Base-by-base conservation (phyloP, 371 early-diverging fungal genomes). In the Apophysomyces ossiformis region DNA sequence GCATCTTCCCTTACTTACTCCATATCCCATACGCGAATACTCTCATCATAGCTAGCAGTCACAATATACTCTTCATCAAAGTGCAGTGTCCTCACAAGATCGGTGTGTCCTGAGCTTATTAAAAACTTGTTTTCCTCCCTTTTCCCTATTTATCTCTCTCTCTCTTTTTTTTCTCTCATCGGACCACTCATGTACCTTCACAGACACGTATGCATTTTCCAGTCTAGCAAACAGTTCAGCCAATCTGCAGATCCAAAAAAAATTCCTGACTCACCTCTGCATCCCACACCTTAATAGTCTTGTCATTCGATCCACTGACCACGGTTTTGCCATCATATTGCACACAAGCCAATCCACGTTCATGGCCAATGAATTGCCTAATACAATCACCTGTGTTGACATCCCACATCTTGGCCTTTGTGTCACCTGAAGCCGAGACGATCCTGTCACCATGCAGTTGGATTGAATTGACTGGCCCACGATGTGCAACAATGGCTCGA, bases 271-370 rank as follows among this genome's bases (percentile, higher is more conserved):
- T 74, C 46, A 74, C 76, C 70, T 74, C 83, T 1, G 93, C 91
- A 70, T 96, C 90, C 99, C 99, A 99, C 5, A 99, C 81, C 70
- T 90, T 90, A 71, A 99, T 95, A 11, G 96, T 92, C 70, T 89
- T 88, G 76, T 99, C 99, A 77, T 96, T 92, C 13, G 96, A 96
- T 7, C 98, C 99, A 13, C 95, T 94, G 0, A 96, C 94, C 46
- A 98, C 92, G 9, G 85, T 79, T 59, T 88, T 85, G 16, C 96
- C 96, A 72, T 95, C 94, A 73, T 89, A 98, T 66, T 96, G 96
- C 38, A 96, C 93, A 72, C 96, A 97, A 0, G 99, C 95, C 12
- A 99, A 76, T 0, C 99, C 98, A 13, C 96, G 87, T 7, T 83
- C 77, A 69, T 93, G 94, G 15, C 94, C 94, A 6, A 68, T 69